A percentile compares a stretch with the other conserved stretches of the same genome.
These are phyloP conservation scores for Escovopsis sp. DNA, from an alignment of 2,329 filamentous ascomycete genomes.

Conservation along the genomic window DNA sequence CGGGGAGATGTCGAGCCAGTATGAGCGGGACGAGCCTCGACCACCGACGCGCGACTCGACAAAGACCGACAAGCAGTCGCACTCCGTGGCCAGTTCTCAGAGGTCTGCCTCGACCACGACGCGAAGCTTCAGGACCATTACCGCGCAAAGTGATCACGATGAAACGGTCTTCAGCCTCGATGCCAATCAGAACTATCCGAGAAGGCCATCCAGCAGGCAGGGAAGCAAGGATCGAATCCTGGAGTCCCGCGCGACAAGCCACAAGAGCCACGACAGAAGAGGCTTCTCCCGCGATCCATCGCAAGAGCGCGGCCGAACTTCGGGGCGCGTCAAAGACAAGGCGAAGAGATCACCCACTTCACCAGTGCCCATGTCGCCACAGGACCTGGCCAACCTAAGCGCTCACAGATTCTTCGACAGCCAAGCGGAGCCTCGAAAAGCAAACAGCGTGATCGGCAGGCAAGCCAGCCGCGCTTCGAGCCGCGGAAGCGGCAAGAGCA, in stretches of 20 bases:
- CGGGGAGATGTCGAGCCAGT: constrained; percentile 36
- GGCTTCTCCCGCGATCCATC: constrained; percentile 45
- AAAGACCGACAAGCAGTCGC: constrained; percentile 12
- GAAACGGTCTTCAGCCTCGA: constrained; percentile 81
- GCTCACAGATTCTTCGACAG: constrained; percentile 23
- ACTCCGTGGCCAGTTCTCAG: constrained; percentile 36
- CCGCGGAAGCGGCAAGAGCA: constrained; percentile 41
- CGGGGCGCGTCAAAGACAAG: constrained; percentile 50
- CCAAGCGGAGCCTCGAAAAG: constrained; percentile 28
- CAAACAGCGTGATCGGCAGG: constrained; percentile 17
- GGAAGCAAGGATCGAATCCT: constrained; percentile 24
- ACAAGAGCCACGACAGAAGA: constrained; percentile 13
- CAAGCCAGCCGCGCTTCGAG: constrained; percentile 32
- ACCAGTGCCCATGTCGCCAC: constrained; percentile 85
- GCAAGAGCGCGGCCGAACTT: constrained; percentile 53
- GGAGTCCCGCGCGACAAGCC: too few species aligned
- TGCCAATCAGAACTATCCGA: constrained; percentile 50
- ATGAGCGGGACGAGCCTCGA: constrained; percentile 16
- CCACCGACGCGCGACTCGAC: constrained; percentile 8
- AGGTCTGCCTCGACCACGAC: constrained; percentile 39
- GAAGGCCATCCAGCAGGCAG: constrained; percentile 39
- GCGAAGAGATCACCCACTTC: constrained; percentile 83
- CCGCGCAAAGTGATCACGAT: constrained; percentile 45
- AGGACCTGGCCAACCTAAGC: constrained; percentile 56
- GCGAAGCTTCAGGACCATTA: constrained; percentile 33